Percentiles rank a stretch among this genome's conserved stretches.
phyloP scores from a whole-genome alignment of 768 basidiomycete genomes.

The Macrolepiota fuliginosa region DNA sequence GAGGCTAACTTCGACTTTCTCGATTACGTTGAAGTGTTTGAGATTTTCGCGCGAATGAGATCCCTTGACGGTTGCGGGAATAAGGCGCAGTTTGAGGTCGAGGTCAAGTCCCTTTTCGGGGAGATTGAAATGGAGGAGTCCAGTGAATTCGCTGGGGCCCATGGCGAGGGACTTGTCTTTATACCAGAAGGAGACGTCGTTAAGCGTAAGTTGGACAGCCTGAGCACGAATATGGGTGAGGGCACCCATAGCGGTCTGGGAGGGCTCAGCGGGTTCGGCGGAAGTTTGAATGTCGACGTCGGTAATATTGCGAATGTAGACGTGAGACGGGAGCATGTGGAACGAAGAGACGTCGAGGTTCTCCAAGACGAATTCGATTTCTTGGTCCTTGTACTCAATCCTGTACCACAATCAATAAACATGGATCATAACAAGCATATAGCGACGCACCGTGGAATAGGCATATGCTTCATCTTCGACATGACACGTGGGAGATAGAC shows the following conservation, averaged over 20 bases:
- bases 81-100: constrained; percentile 62
- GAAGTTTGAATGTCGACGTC: constrained; percentile 45
- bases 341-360: constrained; percentile 69
- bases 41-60: constrained; percentile 34
- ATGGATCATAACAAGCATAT: neutral
- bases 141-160: constrained; percentile 56
- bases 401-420: constrained; percentile 29
- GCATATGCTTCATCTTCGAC: constrained; percentile 52
- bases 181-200: constrained; percentile 74
- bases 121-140: constrained; percentile 58
- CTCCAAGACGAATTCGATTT: constrained; percentile 73
- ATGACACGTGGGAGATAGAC: constrained; percentile 69
- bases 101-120: constrained; percentile 68
- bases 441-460: constrained; percentile 59
- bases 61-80: constrained; percentile 49
- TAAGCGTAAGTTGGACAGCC: constrained; percentile 59
- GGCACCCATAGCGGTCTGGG: constrained; percentile 54
- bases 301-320: constrained; percentile 71
- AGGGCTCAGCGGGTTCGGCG: constrained; percentile 30
- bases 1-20: constrained; percentile 51
- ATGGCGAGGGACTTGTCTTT: constrained; percentile 55
- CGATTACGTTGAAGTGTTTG: constrained; percentile 57
- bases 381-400: constrained; percentile 67
- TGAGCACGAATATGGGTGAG: constrained; percentile 66
- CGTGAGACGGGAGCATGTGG: constrained; percentile 65